Evolutionary conservation across 164 flowering plant genomes (phyloP).

Genomic region (Magnolia sinica): DNA sequence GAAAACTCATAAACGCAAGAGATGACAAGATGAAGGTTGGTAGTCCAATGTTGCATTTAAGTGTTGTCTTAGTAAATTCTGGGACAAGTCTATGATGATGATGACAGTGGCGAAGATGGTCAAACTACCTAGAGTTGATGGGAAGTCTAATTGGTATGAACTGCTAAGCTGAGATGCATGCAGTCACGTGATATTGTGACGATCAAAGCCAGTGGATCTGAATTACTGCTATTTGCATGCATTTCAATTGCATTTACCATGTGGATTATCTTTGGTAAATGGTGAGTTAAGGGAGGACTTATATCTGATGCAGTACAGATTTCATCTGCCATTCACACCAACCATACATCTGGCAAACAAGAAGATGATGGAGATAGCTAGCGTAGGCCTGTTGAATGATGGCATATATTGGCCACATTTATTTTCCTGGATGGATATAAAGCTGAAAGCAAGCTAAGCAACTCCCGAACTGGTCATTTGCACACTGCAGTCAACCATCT

Average conservation of each 20-base stretch:
- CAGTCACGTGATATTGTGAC: neutral
- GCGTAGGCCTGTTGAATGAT: neutral
- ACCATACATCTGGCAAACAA: neutral
- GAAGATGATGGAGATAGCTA: neutral
- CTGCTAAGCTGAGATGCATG: too few species aligned
- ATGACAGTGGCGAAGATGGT: neutral
- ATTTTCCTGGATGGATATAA: too few species aligned
- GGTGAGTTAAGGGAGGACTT: neutral
- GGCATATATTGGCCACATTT: neutral
- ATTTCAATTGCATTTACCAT: neutral
- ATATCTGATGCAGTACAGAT: neutral
- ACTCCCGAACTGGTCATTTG: too few species aligned
- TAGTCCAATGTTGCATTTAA: neutral
- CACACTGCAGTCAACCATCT: too few species aligned
- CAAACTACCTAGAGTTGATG: too few species aligned
- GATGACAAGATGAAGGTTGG: constrained; percentile 3
- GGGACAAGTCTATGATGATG: neutral
- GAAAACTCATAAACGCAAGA: constrained; percentile 28
- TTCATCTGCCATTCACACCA: neutral
- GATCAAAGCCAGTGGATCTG: neutral
- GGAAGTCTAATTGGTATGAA: too few species aligned
- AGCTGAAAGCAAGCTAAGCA: too few species aligned
- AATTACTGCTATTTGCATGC: neutral
- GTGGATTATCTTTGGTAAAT: neutral
- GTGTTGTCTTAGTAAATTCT: neutral